Percentiles rank a stretch among this genome's conserved stretches.
phyloP scores from a whole-genome alignment of 139 green algal genomes.

The Mychonastes homosphaera region DNA sequence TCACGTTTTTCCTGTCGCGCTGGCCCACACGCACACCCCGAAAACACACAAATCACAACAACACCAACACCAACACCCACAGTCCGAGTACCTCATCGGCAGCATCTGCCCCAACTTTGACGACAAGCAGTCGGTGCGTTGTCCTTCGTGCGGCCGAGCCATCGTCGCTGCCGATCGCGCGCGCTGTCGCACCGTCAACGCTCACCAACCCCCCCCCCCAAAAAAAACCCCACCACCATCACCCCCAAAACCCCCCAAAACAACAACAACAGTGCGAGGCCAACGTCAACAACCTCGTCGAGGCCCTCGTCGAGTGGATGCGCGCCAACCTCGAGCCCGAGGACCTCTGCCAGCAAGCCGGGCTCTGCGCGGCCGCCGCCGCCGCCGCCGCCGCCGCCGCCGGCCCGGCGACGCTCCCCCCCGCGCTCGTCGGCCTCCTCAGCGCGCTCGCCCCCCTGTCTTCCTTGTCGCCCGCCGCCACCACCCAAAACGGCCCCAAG shows the following conservation, averaged over 20 bases:
- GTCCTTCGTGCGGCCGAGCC: neutral
- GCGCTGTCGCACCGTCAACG: no score
- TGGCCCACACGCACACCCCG: no score
- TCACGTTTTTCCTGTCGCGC: no score
- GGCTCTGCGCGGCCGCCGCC: slow-evolving; percentile 5
- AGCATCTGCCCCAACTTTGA: slow-evolving; percentile 14
- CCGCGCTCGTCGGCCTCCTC: neutral
- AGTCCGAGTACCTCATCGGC: slow-evolving; percentile 8
- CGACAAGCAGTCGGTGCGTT: slow-evolving; percentile 7
- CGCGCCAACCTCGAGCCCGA: slow-evolving; percentile 5
- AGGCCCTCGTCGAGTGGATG: slow-evolving; percentile 17
- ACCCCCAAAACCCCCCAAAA: no score
- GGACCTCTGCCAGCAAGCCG: neutral
- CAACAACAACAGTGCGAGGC: slow-evolving; percentile 10
- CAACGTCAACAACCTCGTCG: slow-evolving; percentile 5
- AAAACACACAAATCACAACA: no score
- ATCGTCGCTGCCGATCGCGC: no score
- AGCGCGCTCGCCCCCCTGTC: neutral
- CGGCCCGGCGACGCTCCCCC: no score
- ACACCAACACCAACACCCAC: no score
- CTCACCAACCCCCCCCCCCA: neutral
- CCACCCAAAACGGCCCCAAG: neutral
- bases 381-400: no score
- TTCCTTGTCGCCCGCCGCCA: neutral
- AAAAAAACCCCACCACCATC: no score